Conservation (phyloP, 2,329 filamentous ascomycete species). For the Ophiostoma quercus region DNA sequence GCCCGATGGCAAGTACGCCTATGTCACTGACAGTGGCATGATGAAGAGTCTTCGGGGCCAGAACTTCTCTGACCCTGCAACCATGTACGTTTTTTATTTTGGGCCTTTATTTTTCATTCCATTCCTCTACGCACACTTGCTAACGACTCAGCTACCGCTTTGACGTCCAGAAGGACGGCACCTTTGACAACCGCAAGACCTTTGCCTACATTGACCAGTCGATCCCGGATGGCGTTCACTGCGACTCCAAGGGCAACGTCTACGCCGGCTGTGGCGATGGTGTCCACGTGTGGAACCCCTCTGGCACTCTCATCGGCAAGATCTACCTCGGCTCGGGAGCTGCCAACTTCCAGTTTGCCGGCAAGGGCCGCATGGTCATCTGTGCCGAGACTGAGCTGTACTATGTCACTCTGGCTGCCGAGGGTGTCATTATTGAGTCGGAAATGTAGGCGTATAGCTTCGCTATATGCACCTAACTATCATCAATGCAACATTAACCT, state of each 20-base stretch:
- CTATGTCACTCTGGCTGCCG: slow-evolving; percentile 36
- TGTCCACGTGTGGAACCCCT: slow-evolving; percentile 46
- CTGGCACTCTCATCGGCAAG: slow-evolving; percentile 50
- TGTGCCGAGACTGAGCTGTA: slow-evolving; percentile 40
- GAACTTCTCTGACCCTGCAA: slow-evolving; percentile 40
- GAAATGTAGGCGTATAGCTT: slow-evolving; percentile 14
- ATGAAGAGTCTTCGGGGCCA: slow-evolving; percentile 40
- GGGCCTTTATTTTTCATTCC: slow-evolving; percentile 4
- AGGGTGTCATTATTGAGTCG: slow-evolving; percentile 26
- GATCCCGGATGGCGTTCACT: slow-evolving; percentile 57
- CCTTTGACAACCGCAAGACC: slow-evolving; percentile 44
- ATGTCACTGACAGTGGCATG: slow-evolving; percentile 52
- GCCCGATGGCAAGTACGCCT: slow-evolving; percentile 47
- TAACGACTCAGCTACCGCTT: slow-evolving; percentile 40
- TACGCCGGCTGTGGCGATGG: slow-evolving; percentile 50
- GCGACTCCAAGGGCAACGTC: slow-evolving; percentile 51
- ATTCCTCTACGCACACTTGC: too few relatives aligned
- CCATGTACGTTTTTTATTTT: slow-evolving; percentile 39
- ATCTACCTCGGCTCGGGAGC: slow-evolving; percentile 46
- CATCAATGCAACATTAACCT: neutral
- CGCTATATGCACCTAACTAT: neutral
- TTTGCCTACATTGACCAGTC: slow-evolving; percentile 54
- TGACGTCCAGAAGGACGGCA: slow-evolving; percentile 43
- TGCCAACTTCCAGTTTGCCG: slow-evolving; percentile 48
- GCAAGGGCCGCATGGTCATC: slow-evolving; percentile 40